Conservation (phyloP, 2,329 filamentous ascomycete species). For the Raffaelea albimanens region DNA sequence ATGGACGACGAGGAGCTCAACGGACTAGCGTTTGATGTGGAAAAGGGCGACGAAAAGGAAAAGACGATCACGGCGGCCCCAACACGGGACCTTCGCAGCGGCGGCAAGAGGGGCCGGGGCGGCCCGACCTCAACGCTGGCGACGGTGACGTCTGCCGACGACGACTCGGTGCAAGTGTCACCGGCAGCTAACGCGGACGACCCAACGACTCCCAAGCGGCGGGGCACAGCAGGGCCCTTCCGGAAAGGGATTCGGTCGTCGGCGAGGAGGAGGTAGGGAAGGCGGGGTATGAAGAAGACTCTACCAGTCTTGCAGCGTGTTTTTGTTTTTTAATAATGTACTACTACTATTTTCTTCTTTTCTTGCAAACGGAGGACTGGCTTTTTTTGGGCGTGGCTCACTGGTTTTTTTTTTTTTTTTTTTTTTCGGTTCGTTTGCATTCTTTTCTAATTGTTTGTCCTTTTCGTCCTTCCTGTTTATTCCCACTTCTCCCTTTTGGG, state of each 20-base stretch:
- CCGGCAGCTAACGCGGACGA: no score
- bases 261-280: slow-evolving; percentile 18
- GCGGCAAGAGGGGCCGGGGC: not conserved
- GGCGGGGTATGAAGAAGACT: not conserved
- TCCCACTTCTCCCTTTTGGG: no score
- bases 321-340: not conserved
- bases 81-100: no score
- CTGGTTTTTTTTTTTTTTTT: not conserved
- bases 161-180: no score
- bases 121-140: not conserved
- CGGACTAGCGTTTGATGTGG: slow-evolving; percentile 50
- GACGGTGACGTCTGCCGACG: not conserved
- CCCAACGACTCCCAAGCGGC: slow-evolving; percentile 6
- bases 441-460: no score
- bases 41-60: slow-evolving; percentile 22
- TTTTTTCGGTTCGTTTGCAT: no score
- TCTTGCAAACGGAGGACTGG: no score
- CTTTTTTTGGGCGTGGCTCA: not conserved
- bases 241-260: slow-evolving; percentile 23
- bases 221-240: slow-evolving; percentile 6
- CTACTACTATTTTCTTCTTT: no score
- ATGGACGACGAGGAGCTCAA: slow-evolving; percentile 85
- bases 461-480: no score
- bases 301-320: not conserved
- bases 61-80: not conserved